phyloP scores from a whole-genome alignment of 805 yeast species.

The Metschnikowia vanudenii region DNA sequence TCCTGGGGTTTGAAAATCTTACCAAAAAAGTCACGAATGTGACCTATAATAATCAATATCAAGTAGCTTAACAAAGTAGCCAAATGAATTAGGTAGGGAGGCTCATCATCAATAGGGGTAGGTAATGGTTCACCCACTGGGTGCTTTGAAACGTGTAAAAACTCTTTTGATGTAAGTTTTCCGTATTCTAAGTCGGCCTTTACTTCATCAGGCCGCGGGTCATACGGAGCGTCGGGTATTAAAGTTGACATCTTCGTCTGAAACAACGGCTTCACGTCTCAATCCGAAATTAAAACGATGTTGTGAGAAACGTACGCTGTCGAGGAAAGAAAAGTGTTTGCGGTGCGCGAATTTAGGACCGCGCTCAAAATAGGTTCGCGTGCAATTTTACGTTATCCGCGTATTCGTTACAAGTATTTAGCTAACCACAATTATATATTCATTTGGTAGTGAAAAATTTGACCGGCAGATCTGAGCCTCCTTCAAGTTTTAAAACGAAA shows the following conservation, averaged over 20 bases:
- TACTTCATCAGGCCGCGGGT: constrained; percentile 31
- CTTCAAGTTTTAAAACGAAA: constrained; percentile 31
- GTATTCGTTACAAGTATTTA: background rate
- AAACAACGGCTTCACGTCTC: background rate
- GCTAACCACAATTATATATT: too few relatives aligned
- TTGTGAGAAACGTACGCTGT: background rate
- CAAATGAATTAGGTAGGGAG: constrained; percentile 75
- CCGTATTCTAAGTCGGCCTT: constrained; percentile 70
- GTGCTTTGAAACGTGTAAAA: constrained; percentile 60
- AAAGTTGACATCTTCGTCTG: constrained; percentile 16
- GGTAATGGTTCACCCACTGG: constrained; percentile 58
- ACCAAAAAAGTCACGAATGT: constrained; percentile 85
- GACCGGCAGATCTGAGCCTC: constrained; percentile 29
- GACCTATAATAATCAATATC: constrained; percentile 83
- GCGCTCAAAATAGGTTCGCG: background rate
- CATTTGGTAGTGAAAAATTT: constrained; percentile 7
- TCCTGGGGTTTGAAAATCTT: constrained; percentile 64
- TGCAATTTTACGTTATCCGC: background rate
- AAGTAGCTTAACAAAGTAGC: constrained; percentile 85
- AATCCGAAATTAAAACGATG: background rate
- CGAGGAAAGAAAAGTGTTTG: constrained; percentile 4
- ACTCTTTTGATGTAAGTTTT: constrained; percentile 58
- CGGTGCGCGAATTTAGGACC: constrained; percentile 5
- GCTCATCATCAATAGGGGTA: constrained; percentile 74
- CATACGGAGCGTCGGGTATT: constrained; percentile 42